Conservation (phyloP, 2,329 filamentous ascomycete species). For the Ustulina deusta region DNA sequence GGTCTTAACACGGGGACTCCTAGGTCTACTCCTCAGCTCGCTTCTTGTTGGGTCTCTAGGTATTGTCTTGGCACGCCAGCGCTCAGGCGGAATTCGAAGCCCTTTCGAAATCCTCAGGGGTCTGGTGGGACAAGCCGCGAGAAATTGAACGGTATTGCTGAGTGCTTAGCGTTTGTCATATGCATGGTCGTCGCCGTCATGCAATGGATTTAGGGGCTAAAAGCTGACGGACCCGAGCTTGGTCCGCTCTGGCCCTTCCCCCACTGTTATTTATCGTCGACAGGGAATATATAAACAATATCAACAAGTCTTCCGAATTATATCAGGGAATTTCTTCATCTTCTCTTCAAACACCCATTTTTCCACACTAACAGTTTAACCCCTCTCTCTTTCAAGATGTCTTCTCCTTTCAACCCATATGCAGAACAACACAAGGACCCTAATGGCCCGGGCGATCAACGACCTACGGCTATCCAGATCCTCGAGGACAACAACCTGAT, state of each 20-base stretch:
- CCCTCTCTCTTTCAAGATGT: conserved; percentile 14
- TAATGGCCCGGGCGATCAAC: conserved; percentile 54
- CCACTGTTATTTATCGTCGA: not conserved
- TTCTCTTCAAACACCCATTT: not conserved
- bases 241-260: conserved; percentile 7
- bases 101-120: conserved; percentile 29
- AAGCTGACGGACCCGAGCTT: conserved; percentile 6
- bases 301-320: not conserved
- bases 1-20: conserved; percentile 63
- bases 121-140: conserved; percentile 12
- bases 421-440: conserved; percentile 52
- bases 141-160: conserved; percentile 5
- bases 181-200: conserved; percentile 19
- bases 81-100: conserved; percentile 30
- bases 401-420: conserved; percentile 33
- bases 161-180: conserved; percentile 15
- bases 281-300: conserved; percentile 19
- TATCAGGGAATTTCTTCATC: not conserved
- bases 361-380: not conserved
- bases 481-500: conserved; percentile 53
- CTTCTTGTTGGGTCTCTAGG: conserved; percentile 42
- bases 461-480: conserved; percentile 57
- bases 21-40: conserved; percentile 51
- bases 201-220: conserved; percentile 31
- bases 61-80: conserved; percentile 35